These are phyloP conservation scores for Ophiostoma pallidulum DNA, from an alignment of 2,329 filamentous ascomycete species.

Conservation along the genomic window DNA sequence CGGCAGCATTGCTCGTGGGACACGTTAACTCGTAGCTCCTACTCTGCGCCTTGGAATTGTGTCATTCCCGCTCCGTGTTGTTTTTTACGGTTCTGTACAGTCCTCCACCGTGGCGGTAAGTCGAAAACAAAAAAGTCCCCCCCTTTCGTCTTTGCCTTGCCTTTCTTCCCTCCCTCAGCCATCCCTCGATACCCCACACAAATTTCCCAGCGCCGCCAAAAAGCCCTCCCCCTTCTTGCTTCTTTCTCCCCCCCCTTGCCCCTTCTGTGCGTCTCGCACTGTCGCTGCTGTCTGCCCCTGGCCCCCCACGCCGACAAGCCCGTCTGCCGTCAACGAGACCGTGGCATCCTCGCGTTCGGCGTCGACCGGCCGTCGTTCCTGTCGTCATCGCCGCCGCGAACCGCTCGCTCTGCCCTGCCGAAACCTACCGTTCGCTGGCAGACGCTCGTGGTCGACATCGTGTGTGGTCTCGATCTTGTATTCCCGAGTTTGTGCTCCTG, in stretches of 20 bases:
- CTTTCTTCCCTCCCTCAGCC: constrained; percentile 12
- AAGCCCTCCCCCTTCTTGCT: background rate
- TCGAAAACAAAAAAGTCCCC: background rate
- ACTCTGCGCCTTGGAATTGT: constrained; percentile 37
- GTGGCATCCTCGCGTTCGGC: too few relatives aligned
- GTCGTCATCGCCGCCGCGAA: too few relatives aligned
- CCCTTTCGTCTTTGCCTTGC: constrained; percentile 1
- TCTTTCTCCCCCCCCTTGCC: background rate
- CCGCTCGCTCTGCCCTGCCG: too few relatives aligned
- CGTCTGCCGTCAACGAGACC: too few relatives aligned
- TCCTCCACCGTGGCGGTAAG: constrained; percentile 43
- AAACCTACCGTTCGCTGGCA: too few relatives aligned
- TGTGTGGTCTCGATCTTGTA: too few relatives aligned
- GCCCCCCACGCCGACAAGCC: too few relatives aligned
- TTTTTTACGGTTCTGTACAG: constrained; percentile 23
- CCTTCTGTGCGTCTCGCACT: background rate
- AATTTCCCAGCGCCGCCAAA: background rate
- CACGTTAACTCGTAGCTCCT: constrained; percentile 58
- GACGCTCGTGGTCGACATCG: too few relatives aligned
- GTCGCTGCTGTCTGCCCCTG: too few relatives aligned
- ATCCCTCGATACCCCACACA: constrained; percentile 8
- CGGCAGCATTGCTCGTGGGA: constrained; percentile 42
- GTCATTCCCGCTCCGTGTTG: constrained; percentile 29
- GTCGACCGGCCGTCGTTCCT: too few relatives aligned
- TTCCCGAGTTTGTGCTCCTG: too few relatives aligned